Percentiles rank a stretch among this genome's conserved stretches.
phyloP scores from a whole-genome alignment of 2,329 filamentous ascomycete species.

The Pseudocercospora ulei region DNA sequence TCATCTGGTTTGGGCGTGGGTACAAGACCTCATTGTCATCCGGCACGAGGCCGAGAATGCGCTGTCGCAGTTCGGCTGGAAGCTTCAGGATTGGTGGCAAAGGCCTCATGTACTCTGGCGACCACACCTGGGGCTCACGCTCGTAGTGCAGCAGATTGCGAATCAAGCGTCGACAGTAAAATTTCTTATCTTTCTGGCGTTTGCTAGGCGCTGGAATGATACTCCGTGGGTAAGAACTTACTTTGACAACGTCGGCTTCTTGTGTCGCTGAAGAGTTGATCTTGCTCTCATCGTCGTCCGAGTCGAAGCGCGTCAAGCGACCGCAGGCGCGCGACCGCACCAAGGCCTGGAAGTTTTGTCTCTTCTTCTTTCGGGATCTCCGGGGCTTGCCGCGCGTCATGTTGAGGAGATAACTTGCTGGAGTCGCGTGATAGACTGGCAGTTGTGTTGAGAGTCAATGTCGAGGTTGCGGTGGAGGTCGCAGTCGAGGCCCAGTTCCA shows the following conservation, averaged over 20 bases:
- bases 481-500: no score
- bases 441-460: background rate
- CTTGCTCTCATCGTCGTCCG: background rate
- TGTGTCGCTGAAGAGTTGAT: background rate
- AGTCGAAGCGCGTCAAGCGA: slow-evolving; percentile 3
- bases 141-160: slow-evolving; percentile 15
- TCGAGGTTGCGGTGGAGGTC: no score
- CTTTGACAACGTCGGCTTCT: background rate
- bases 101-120: background rate
- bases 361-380: background rate
- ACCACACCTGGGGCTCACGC: slow-evolving; percentile 8
- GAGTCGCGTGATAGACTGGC: background rate
- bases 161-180: slow-evolving; percentile 12
- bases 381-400: background rate
- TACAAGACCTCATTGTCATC: slow-evolving; percentile 15
- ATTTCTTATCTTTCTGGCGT: slow-evolving; percentile 9
- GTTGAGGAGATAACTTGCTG: background rate
- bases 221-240: slow-evolving; percentile 7
- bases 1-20: slow-evolving; percentile 8
- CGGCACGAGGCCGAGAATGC: slow-evolving; percentile 12
- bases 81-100: slow-evolving; percentile 14
- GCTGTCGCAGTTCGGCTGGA: slow-evolving; percentile 17
- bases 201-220: slow-evolving; percentile 7
- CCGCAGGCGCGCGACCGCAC: background rate
- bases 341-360: background rate